Evolutionary conservation across 148 eudicot species (phyloP), one percentile per base, ranked within the genome.

Genomic region (Rheum nobile): DNA sequence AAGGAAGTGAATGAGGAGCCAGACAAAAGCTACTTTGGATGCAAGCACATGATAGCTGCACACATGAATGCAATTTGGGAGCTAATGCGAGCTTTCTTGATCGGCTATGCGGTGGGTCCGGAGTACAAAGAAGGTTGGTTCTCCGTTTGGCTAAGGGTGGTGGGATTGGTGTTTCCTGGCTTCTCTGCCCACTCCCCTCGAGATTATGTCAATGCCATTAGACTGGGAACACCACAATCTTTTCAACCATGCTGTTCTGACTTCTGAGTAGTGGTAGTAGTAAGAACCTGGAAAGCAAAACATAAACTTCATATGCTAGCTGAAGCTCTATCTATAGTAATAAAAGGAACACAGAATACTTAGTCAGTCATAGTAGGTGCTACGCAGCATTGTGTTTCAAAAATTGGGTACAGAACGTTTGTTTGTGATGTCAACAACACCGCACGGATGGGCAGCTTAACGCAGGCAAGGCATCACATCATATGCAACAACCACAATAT

Each of bases 141-240:
- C n/a, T 83, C 79, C 4, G 77, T 46, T 59, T 67, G 74, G 41
- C 7, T 77, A 9, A 79, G 93, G 72, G 0, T 84, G 14, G 8
- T 81, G 0, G 91, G 90, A 35, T 71, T 87, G 37, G 4, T 81
- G 6, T 2, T 80, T 13, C 83, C 97, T 0, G 90, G 86, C 22
- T 19, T 79, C 4, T 74, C 81, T 0, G 85, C 80, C 70, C 96
- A 92, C 75, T 41, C 52, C 8, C 84, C 82, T 7, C 86, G 80
- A 75, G 96, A 92, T 59, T 90, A 90, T 41, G 84, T 88, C 54
- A 92, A 92, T 74, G 78, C 86, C 41, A 38, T 67, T 16, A 67
- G 71, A 28, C 42, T 67, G 22, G 71, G 71, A 32, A 37, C 4
- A 12, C 13, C 16, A 11, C 63, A 55, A 22, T 9, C 31, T n/a